Evolutionary conservation across 768 basidiomycete genomes (phyloP), one percentile per base, ranked within the genome.

Genomic region (Podaxis pistillaris): DNA sequence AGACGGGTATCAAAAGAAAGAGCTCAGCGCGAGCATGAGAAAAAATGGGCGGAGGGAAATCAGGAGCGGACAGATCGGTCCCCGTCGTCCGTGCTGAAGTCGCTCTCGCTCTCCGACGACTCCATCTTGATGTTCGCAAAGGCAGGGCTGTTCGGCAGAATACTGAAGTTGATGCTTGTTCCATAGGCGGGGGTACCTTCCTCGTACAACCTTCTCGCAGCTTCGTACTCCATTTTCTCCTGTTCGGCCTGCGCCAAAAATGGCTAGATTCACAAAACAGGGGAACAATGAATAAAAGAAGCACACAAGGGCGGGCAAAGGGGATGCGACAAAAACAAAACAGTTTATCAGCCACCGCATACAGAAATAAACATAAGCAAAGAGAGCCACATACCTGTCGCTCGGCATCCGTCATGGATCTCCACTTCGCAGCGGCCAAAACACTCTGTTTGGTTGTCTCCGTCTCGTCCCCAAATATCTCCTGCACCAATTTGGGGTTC

Each of bases 361-460:
- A 57, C 55, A 61, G 40, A 56, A 63, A 56, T 63, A 38, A 54
- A 53, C 68, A 55, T 36, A 63, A 65, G 64, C 63, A 36, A 46
- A 64, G 63, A 52, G 56, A 24, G 41, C 64, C 28, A 71, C 81
- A 52, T 72, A 95, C 94, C 85, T 92, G 93, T 71, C 94, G 88
- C 76, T 98, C 94, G 51, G 89, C 93, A 75, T 95, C 93, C 33
- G 90, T 89, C 90, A 98, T 91, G 46, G 87, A 88, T 64, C 94
- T 84, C 95, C 95, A 98, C 75, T 90, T 90, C 60, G 90, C 90
- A 54, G 95, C 95, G 62, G 95, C 95, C 52, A 96, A 79, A 3
- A 95, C 92, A 75, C 93, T 94, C 79, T 97, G 95, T 75, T 91
- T 93, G 58, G 95, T 96, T 8, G 95, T 95, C 77, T 96, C 95